Evolutionary conservation across 2,329 filamentous ascomycete species (phyloP), one percentile per base, ranked within the genome.

Genomic region (Venturia carpophila): DNA sequence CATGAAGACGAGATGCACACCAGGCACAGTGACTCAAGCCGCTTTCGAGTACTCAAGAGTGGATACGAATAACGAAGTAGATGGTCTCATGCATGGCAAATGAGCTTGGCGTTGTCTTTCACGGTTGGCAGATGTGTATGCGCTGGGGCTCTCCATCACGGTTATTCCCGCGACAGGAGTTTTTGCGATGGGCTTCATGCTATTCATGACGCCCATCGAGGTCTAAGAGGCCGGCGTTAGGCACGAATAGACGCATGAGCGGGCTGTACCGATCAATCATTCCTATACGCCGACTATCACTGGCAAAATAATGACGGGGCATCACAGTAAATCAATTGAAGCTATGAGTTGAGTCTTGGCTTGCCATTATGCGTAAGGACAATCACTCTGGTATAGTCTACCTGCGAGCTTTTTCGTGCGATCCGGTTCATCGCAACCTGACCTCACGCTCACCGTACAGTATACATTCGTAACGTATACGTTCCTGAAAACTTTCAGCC

Each of bases 51-150:
- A 58, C 17, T 19, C 52, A 37, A 19, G 21, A 58, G n/a, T 21
- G 52, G 52, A 24, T 58, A 58, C 52, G 30, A 58, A 17, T n/a
- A 15, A 58, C 13, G 52, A 37, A 37, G 37, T 37, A n/a, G 30
- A 58, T 37, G 52, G 30, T 37, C 27, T 58, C 21, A 37, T 58
- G 52, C 52, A n/a, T 58, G 52, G 30, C 52, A 15, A 37, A 37
- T 58, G 52, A 37, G 52, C 52, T 58, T 37, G 52, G 52, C 52
- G 52, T 58, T 58, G 52, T 58, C 30, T 37, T 11, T 58, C 19
- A 24, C 52, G 52, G 27, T 19, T n/a, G 30, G 52, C 30, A 58
- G n/a, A 34, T 37, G 27, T 24, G 30, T 34, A 56, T 34, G 27
- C 24, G 49, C 24, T 37, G 30, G 49, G 49, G 30, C 17, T 19